These are phyloP conservation scores for Cordia subcordata DNA, from an alignment of 257 asterid genomes.

Conservation along the genomic window DNA sequence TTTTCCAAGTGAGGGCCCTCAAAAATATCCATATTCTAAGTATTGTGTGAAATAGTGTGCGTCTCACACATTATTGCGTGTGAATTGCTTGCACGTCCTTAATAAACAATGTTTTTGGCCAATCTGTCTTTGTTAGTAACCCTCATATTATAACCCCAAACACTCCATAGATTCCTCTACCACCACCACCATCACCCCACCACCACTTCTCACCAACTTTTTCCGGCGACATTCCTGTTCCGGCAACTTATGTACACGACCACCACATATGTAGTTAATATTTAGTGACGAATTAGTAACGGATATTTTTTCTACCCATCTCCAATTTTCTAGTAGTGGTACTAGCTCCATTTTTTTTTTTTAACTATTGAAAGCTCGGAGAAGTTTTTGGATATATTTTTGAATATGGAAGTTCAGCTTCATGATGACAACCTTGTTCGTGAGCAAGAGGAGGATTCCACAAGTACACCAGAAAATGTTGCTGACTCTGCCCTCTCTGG, in stretches of 20 bases:
- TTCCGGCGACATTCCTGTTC: constrained; percentile 30
- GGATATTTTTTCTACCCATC: too few relatives aligned
- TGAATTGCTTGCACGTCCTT: constrained; percentile 67
- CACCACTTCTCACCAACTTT: constrained; percentile 32
- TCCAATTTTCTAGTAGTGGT: too few relatives aligned
- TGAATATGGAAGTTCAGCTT: constrained; percentile 1
- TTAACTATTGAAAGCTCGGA: too few relatives aligned
- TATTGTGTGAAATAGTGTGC: constrained; percentile 12
- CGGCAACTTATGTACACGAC: constrained; percentile 3
- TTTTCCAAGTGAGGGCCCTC: constrained; percentile 20
- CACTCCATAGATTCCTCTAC: constrained; percentile 32
- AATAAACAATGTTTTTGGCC: constrained; percentile 48
- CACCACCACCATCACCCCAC: constrained; percentile 17
- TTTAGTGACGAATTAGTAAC: too few relatives aligned
- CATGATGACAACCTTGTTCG: constrained; percentile 17
- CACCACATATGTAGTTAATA: too few relatives aligned
- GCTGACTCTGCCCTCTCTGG: constrained; percentile 51
- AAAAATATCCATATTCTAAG: constrained; percentile 11
- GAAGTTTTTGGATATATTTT: too few relatives aligned
- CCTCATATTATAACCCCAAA: constrained; percentile 30
- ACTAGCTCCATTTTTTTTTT: too few relatives aligned
- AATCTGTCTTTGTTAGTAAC: constrained; percentile 60
- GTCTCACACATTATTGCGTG: constrained; percentile 38
- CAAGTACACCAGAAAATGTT: constrained; percentile 35
- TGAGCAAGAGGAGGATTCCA: constrained; percentile 38